These are phyloP conservation scores for Aspergillus sclerotialis DNA, from an alignment of 2,329 filamentous ascomycete species.

Conservation along the genomic window DNA sequence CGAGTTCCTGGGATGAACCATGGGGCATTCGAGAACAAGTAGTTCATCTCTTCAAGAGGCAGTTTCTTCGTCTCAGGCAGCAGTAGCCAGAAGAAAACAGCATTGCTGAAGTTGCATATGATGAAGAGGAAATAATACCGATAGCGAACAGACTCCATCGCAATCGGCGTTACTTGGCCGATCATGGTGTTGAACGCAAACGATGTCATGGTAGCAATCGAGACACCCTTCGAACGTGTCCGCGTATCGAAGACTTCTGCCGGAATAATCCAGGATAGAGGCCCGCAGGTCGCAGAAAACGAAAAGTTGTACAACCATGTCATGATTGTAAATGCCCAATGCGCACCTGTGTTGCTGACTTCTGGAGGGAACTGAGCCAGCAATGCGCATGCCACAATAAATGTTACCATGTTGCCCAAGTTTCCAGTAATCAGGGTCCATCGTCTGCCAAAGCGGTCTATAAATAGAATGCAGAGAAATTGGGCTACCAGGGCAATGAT, in stretches of 20 bases:
- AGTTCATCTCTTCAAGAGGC: conserved; percentile 62
- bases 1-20: conserved; percentile 55
- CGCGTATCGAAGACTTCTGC: conserved; percentile 73
- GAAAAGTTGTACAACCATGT: conserved; percentile 79
- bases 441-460: conserved; percentile 65
- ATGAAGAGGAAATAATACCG: conserved; percentile 56
- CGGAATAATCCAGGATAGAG: conserved; percentile 53
- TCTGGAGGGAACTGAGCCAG: conserved; percentile 57
- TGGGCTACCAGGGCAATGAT: conserved; percentile 64
- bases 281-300: conserved; percentile 65
- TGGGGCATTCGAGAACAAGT: conserved; percentile 59
- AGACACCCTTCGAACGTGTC: conserved; percentile 67
- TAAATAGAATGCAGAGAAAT: conserved; percentile 56
- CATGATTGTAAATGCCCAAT: conserved; percentile 59
- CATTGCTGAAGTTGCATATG: conserved; percentile 63
- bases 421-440: conserved; percentile 68
- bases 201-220: conserved; percentile 64
- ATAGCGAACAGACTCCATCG: conserved; percentile 50
- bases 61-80: conserved; percentile 60
- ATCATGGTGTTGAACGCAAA: conserved; percentile 76
- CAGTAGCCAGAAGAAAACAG: conserved; percentile 60
- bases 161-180: conserved; percentile 59
- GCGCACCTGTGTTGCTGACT: conserved; percentile 28
- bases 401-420: conserved; percentile 62
- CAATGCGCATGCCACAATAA: conserved; percentile 59